Base-by-base conservation (phyloP, 2,329 filamentous ascomycete genomes). In the Botryosphaeria dothidea region DNA sequence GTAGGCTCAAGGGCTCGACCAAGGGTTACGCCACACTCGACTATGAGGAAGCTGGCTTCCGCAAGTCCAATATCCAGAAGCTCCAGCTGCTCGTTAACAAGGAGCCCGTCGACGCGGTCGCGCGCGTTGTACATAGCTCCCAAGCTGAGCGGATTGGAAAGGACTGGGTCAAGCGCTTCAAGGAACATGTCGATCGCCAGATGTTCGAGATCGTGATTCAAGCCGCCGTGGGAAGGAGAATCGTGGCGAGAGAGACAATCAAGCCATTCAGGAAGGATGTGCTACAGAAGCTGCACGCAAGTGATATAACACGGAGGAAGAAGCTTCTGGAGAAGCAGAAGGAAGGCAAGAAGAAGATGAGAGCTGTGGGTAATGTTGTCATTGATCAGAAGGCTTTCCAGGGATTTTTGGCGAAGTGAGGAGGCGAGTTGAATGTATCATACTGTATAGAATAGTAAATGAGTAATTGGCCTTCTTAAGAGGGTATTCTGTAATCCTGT, bases 171-270 rank as follows among this genome's bases (percentile, higher is more conserved):
- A 88, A 87, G 45, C 97, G 96, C 78, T 98, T 99, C 83, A 98
- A 97, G 74, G 89, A 97, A 77, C 94, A 98, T 72, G 94, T 99
- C 21, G 92, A 97, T 72, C 84, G 95, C 19, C 95, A 99, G 77
- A 95, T 98, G 89, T 99, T 97, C 73, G 95, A 99, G 80, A 88
- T 99, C 23, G 84, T 98, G 64, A 98, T 99, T 68, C 95, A 99
- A 78, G 94, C 95, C 3, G 90, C 91, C 0, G 90, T 91, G 0
- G 94, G 93, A 3, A 88, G 87, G 70, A 87, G 90, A 58, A 89
- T 99, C 60, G 86, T 99, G 3, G 95, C 95, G 0, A 85, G 95
- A 73, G 95, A 98, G 76, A 97, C 93, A 0, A 89, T 99, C 75
- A 98, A 98, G 81, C 92, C 95, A 0, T 99, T 96, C 78, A 85